Evolutionary conservation across 495 filamentous ascomycete species (phyloP), one percentile per base, ranked within the genome.

Genomic region (Niebla homalea): DNA sequence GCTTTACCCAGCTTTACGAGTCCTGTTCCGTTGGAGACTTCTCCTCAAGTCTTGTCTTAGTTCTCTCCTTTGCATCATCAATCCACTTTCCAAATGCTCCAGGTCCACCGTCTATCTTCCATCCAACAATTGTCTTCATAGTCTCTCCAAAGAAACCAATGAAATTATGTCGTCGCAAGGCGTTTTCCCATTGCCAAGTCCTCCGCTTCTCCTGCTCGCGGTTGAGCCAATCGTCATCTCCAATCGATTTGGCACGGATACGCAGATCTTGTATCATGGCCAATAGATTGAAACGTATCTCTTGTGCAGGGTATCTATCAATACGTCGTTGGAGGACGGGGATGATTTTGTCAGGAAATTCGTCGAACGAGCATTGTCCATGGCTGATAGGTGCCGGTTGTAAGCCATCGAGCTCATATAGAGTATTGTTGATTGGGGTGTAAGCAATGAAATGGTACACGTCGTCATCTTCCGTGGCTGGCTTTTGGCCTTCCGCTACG

Each of bases 391-490:
- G 92, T 46, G 85, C 80, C 1, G 89, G 88, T 67, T 95, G 89
- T 48, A 99, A 69, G 26, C 92, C 92, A 65, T 99, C 92, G 44
- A 99, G 74, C 67, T 99, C 92, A 71, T 95, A 99, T 46, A 99
- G 72, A 2, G 66, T 75, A 47, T 80, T 80, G 63, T 84, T 74
- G 37, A 94, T 72, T 26, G 83, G 73, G 41, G 86, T 90, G 64
- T 99, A 99, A 18, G 90, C 92, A 60, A 97, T 86, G 68, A 99
- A 99, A 65, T 99, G 93, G 66, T 92, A 99, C 16, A 90, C 85
- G 59, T 99, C 92, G 58, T 87, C 85, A 36, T 73, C 70, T 41
- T 67, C 69, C 4, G 66, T 69, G 20, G 71, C 75, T 4, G 70
- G 64, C 1, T 81, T 79, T 49, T 77, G 74, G 51, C 83, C 86